A percentile compares a stretch with the other conserved stretches of the same genome.
These are phyloP conservation scores for Solanum hybrid DNA, from an alignment of 305 asterid genomes.

Conservation along the genomic window DNA sequence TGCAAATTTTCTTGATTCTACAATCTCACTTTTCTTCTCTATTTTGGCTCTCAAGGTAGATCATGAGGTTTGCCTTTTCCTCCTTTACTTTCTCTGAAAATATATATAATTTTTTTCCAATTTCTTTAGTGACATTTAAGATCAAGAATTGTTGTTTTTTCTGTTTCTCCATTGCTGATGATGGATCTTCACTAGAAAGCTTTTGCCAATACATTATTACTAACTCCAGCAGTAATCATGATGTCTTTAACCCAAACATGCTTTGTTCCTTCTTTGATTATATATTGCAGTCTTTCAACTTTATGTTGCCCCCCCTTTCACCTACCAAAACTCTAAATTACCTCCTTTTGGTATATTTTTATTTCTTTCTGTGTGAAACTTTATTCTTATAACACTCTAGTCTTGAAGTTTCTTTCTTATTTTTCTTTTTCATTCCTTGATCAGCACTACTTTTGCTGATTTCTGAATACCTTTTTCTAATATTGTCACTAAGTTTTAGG, in stretches of 20 bases:
- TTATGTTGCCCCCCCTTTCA: neutral
- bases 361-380: neutral
- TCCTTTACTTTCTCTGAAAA: neutral
- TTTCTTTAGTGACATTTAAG: neutral
- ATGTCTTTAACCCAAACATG: neutral
- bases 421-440: neutral
- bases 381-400: neutral
- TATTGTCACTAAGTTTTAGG: neutral
- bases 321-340: neutral
- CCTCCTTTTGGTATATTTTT: neutral
- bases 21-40: neutral
- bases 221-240: neutral
- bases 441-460: neutral
- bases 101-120: neutral
- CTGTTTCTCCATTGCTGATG: neutral
- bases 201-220: neutral
- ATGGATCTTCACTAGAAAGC: constrained; percentile 4
- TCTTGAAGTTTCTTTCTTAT: neutral
- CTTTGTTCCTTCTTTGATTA: neutral
- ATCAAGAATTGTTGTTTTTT: neutral
- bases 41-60: neutral
- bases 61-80: neutral
- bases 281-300: neutral
- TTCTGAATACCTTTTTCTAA: neutral
- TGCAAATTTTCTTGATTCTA: neutral